Percentiles rank a stretch among this genome's conserved stretches.
Conservation (phyloP, 192 early-diverging fungal genomes). For the Nowakowskiella sp. region DNA sequence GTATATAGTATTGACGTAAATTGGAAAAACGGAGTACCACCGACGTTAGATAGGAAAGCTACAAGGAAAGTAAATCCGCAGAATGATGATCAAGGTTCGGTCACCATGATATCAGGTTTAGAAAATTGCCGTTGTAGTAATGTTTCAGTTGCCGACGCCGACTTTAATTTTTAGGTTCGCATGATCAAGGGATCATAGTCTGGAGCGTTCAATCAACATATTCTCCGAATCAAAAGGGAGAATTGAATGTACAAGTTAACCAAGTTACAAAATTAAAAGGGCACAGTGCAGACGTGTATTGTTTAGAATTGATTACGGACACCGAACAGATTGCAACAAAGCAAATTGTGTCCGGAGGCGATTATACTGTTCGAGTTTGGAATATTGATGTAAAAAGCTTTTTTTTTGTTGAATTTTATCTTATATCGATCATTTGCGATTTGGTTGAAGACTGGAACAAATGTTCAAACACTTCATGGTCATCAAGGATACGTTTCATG, state of each 20-base stretch:
- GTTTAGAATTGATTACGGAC: constrained; percentile 23
- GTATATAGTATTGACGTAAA: constrained; percentile 37
- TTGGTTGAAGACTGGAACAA: constrained; percentile 4
- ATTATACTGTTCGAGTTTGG: constrained; percentile 35
- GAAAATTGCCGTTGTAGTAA: not conserved
- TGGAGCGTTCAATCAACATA: constrained; percentile 16
- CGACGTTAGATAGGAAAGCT: not conserved
- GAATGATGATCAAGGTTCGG: not conserved
- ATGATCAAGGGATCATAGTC: constrained; percentile 36
- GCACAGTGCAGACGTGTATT: constrained; percentile 40
- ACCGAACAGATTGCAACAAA: constrained; percentile 1
- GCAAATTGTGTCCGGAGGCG: constrained; percentile 34
- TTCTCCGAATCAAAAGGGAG: constrained; percentile 1
- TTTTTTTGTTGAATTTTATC: not conserved
- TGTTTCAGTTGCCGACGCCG: not conserved
- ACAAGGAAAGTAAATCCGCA: constrained; percentile 4
- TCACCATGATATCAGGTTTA: constrained; percentile 14
- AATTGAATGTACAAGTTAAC: constrained; percentile 1
- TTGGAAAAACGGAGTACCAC: constrained; percentile 6
- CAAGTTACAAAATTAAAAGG: constrained; percentile 17
- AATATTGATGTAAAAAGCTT: constrained; percentile 25
- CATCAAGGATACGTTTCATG: constrained; percentile 39
- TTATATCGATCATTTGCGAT: not conserved
- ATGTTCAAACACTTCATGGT: constrained; percentile 20
- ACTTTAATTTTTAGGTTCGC: constrained; percentile 28